Conservation (phyloP, 2,329 filamentous ascomycete species). For the Plectosphaerella cucumerina region DNA sequence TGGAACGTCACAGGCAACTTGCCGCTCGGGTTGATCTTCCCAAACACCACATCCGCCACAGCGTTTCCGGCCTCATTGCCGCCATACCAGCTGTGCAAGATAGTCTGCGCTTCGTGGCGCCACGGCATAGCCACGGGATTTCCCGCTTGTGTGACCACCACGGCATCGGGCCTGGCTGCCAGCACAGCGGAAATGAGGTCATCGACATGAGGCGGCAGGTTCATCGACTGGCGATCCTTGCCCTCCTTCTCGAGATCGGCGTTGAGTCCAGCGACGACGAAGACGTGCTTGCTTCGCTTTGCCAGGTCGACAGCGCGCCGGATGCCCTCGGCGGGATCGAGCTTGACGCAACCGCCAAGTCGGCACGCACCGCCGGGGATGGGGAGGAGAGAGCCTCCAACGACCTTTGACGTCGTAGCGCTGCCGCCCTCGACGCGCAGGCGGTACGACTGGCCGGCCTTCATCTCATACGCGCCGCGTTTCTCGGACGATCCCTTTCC, state of each 20-base stretch:
- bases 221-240: not conserved
- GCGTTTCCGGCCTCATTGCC: slow-evolving; percentile 7
- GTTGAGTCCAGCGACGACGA: slow-evolving; percentile 52
- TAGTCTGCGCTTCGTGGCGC: not conserved
- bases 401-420: slow-evolving; percentile 14
- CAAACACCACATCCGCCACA: slow-evolving; percentile 6
- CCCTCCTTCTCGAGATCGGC: slow-evolving; percentile 13
- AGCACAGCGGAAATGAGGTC: not conserved
- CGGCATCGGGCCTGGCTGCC: not conserved
- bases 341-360: slow-evolving; percentile 1
- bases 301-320: slow-evolving; percentile 30
- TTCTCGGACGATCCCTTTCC: slow-evolving; percentile 20
- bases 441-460: slow-evolving; percentile 21
- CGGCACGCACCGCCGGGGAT: slow-evolving; percentile 2
- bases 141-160: slow-evolving; percentile 1
- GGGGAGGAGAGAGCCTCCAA: not conserved
- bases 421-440: slow-evolving; percentile 20
- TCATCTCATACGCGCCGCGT: slow-evolving; percentile 13
- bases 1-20: slow-evolving; percentile 8
- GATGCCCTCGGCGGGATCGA: slow-evolving; percentile 8
- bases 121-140: slow-evolving; percentile 2
- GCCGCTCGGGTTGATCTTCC: slow-evolving; percentile 7
- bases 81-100: slow-evolving; percentile 8
- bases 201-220: not conserved
- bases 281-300: slow-evolving; percentile 52